A percentile compares a stretch with the other conserved stretches of the same genome.
phyloP scores from a whole-genome alignment of 2,329 filamentous ascomycete genomes.

The Endothia cerciana region DNA sequence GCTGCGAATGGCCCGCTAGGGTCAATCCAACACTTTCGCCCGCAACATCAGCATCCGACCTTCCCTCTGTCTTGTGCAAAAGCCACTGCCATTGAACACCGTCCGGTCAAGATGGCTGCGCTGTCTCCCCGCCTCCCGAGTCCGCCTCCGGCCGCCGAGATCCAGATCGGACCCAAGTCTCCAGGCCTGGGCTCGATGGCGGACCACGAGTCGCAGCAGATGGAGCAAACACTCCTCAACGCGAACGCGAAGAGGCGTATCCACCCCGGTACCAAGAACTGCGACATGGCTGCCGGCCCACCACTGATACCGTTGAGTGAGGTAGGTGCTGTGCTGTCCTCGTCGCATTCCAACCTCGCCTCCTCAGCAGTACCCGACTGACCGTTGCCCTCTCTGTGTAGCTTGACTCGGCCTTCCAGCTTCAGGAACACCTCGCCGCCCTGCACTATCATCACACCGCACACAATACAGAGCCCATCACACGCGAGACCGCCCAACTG shows the following conservation, averaged over 20 bases:
- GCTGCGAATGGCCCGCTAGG: constrained; percentile 18
- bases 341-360: not conserved
- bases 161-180: constrained; percentile 69
- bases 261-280: constrained; percentile 87
- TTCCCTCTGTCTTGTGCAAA: not conserved
- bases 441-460: constrained; percentile 81
- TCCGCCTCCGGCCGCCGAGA: constrained; percentile 91
- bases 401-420: constrained; percentile 96
- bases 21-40: not conserved
- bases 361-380: not conserved
- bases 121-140: constrained; percentile 92
- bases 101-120: constrained; percentile 62
- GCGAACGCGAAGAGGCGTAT: constrained; percentile 81
- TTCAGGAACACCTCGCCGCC: constrained; percentile 95
- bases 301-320: constrained; percentile 84
- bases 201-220: constrained; percentile 62
- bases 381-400: constrained; percentile 43
- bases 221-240: constrained; percentile 67
- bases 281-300: constrained; percentile 90
- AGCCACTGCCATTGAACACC: not conserved
- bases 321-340: constrained; percentile 54
- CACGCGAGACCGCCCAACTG: constrained; percentile 71
- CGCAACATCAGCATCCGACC: constrained; percentile 1
- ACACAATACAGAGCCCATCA: constrained; percentile 71
- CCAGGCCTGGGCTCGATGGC: constrained; percentile 37